Conservation (phyloP, 2,329 filamentous ascomycete species). For the Colletotrichum tropicale region DNA sequence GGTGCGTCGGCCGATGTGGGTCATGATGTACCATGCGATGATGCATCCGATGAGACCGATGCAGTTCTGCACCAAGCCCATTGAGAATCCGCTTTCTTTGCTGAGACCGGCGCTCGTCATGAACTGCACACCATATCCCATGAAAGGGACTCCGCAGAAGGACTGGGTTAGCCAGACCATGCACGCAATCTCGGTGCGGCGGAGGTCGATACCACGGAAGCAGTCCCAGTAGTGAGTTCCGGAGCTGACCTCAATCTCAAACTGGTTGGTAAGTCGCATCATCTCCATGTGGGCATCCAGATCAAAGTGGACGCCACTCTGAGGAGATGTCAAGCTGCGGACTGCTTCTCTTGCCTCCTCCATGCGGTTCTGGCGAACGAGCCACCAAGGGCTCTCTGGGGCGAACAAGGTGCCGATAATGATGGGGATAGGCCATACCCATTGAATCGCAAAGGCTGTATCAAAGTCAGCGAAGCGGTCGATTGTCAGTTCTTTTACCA, state of each 20-base stretch:
- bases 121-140: slow-evolving; percentile 19
- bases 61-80: slow-evolving; percentile 43
- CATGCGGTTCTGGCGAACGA: slow-evolving; percentile 24
- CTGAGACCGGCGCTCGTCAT: slow-evolving; percentile 29
- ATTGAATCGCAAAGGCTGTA: slow-evolving; percentile 35
- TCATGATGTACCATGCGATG: slow-evolving; percentile 43
- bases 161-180: slow-evolving; percentile 30
- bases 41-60: slow-evolving; percentile 47
- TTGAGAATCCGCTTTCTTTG: slow-evolving; percentile 33
- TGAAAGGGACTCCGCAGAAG: slow-evolving; percentile 26
- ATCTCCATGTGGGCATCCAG: slow-evolving; percentile 25
- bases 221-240: slow-evolving; percentile 23
- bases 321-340: slow-evolving; percentile 10
- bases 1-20: slow-evolving; percentile 41
- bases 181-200: slow-evolving; percentile 31
- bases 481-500: not conserved
- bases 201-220: slow-evolving; percentile 26
- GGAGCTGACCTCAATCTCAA: slow-evolving; percentile 30
- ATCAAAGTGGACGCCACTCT: slow-evolving; percentile 24
- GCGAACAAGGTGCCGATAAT: slow-evolving; percentile 21
- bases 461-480: not conserved
- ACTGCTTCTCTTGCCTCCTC: slow-evolving; percentile 24
- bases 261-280: slow-evolving; percentile 32
- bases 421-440: slow-evolving; percentile 23
- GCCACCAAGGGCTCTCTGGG: slow-evolving; percentile 30